Conservation (phyloP, 495 filamentous ascomycete genomes). For the Penicillium canescens region DNA sequence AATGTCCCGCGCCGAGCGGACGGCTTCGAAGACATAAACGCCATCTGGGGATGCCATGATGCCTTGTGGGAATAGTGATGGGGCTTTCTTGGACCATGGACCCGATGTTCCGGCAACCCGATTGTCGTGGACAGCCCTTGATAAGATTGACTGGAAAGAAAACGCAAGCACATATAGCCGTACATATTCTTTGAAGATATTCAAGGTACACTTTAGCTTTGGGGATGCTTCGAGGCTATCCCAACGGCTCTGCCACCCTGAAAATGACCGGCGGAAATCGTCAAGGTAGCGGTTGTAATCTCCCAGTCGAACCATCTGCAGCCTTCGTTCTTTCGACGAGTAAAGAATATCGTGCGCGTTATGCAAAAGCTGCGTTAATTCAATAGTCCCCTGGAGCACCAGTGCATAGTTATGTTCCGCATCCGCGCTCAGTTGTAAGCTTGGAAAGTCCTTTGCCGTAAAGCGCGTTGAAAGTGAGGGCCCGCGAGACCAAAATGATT, state of each 20-base stretch:
- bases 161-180: slow-evolving; percentile 1
- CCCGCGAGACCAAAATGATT: slow-evolving; percentile 6
- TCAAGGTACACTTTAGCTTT: neutral
- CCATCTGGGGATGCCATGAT: slow-evolving; percentile 6
- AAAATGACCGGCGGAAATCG: neutral
- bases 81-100: neutral
- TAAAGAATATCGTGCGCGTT: slow-evolving; percentile 4
- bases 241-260: slow-evolving; percentile 1
- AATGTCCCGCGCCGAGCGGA: neutral
- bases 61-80: neutral
- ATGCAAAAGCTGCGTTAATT: neutral
- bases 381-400: neutral
- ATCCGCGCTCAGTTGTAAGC: neutral
- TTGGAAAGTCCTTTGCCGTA: slow-evolving; percentile 5
- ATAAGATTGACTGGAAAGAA: slow-evolving; percentile 5
- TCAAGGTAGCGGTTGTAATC: slow-evolving; percentile 7
- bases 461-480: slow-evolving; percentile 3
- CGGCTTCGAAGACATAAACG: neutral
- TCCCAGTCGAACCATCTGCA: slow-evolving; percentile 2
- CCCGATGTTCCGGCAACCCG: neutral
- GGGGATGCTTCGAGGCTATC: neutral
- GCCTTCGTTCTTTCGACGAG: slow-evolving; percentile 1
- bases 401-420: slow-evolving; percentile 3
- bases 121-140: neutral
- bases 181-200: neutral